Conservation (phyloP, 441 rosid genomes). For the Breynia disticha region DNA sequence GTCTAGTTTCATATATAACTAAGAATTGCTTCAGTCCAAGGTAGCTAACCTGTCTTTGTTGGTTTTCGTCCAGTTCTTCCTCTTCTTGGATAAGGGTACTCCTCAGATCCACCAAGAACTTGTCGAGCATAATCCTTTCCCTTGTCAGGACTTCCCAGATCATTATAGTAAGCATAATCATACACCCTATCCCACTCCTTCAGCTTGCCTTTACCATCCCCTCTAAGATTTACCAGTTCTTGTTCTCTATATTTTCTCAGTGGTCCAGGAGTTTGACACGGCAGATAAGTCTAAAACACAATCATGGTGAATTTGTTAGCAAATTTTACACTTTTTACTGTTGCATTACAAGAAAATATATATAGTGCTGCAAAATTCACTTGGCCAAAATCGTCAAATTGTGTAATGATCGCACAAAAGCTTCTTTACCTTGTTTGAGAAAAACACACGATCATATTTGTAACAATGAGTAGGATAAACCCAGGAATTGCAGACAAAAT, state of each 20-base stretch:
- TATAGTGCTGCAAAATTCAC: neutral
- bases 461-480: conserved; percentile 64
- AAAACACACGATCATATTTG: conserved; percentile 64
- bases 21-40: conserved; percentile 1
- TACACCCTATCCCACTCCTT: conserved; percentile 91
- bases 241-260: conserved; percentile 49
- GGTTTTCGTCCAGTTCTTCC: conserved; percentile 72
- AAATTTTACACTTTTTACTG: neutral
- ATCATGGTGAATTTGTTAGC: conserved; percentile 10
- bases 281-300: conserved; percentile 62
- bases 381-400: neutral
- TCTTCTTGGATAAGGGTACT: conserved; percentile 77
- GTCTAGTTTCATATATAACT: neutral
- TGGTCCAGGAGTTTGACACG: conserved; percentile 62
- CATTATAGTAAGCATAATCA: conserved; percentile 77
- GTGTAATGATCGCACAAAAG: neutral
- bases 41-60: conserved; percentile 43
- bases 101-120: conserved; percentile 61
- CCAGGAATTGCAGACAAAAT: conserved; percentile 87
- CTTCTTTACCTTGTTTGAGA: conserved; percentile 65
- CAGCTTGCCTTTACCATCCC: conserved; percentile 46
- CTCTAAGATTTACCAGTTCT: conserved; percentile 54
- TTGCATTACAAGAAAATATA: neutral
- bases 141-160: conserved; percentile 69
- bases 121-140: conserved; percentile 45